Evolutionary conservation across 2,329 filamentous ascomycete species (phyloP).

Genomic region (Fusarium clavum): DNA sequence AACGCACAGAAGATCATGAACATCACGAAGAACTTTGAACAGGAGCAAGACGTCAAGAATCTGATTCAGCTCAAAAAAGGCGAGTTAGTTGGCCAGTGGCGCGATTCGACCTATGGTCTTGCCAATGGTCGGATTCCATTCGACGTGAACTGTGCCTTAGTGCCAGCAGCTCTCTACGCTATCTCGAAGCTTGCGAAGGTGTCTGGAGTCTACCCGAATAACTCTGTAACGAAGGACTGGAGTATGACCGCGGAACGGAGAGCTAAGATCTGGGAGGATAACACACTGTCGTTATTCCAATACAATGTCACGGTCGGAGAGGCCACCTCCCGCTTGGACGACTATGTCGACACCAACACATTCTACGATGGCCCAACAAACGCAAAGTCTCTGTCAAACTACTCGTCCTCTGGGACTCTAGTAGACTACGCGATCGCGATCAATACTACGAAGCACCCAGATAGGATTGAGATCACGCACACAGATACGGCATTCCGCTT

Average conservation of each 20-base stretch:
- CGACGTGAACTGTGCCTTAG: constrained; percentile 72
- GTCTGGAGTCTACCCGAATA: constrained; percentile 62
- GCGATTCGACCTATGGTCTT: constrained; percentile 69
- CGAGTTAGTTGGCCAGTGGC: constrained; percentile 70
- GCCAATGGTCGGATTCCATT: constrained; percentile 73
- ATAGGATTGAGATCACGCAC: constrained; percentile 68
- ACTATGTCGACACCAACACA: constrained; percentile 57
- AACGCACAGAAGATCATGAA: constrained; percentile 70
- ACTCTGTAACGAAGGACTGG: constrained; percentile 55
- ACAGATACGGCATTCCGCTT: constrained; percentile 73
- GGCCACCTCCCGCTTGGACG: constrained; percentile 60
- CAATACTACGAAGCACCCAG: constrained; percentile 61
- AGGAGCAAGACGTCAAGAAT: constrained; percentile 63
- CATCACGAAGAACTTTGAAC: constrained; percentile 64
- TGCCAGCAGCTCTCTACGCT: constrained; percentile 69
- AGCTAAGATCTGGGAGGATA: constrained; percentile 71
- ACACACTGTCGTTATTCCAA: constrained; percentile 68
- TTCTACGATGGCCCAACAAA: constrained; percentile 60
- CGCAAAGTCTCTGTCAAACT: constrained; percentile 49
- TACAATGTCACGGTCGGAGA: constrained; percentile 54
- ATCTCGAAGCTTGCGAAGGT: constrained; percentile 63
- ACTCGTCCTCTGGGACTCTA: constrained; percentile 53
- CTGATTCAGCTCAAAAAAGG: constrained; percentile 67
- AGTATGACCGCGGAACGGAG: constrained; percentile 57
- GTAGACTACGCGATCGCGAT: constrained; percentile 68